Conservation (phyloP, 768 basidiomycete genomes). For the Tylopilus sp. region DNA sequence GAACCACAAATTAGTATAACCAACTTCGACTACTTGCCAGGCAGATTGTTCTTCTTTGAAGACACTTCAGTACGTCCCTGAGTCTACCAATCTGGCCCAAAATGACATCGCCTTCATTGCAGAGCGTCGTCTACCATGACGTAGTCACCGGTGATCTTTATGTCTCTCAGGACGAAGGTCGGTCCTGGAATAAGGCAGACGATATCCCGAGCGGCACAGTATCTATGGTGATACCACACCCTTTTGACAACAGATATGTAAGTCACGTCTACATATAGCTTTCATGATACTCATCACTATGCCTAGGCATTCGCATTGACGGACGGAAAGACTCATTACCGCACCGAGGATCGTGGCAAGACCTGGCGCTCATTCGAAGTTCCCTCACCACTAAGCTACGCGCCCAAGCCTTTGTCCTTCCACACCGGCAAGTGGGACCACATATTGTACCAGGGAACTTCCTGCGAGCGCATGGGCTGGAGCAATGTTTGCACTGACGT, state of each 20-base stretch:
- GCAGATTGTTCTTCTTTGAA: conserved; percentile 86
- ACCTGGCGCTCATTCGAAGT: conserved; percentile 83
- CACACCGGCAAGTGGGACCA: conserved; percentile 79
- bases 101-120: background rate
- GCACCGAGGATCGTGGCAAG: conserved; percentile 83
- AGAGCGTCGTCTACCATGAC: conserved; percentile 85
- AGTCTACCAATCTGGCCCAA: background rate
- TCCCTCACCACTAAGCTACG: conserved; percentile 44
- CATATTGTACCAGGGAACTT: conserved; percentile 76
- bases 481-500: conserved; percentile 64
- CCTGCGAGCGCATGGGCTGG: conserved; percentile 57
- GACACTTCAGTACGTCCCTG: conserved; percentile 74
- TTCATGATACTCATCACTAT: conserved; percentile 1
- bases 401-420: conserved; percentile 74
- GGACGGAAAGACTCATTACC: conserved; percentile 71
- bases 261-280: conserved; percentile 19
- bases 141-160: conserved; percentile 61
- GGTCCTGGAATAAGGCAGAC: conserved; percentile 50
- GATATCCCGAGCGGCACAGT: conserved; percentile 57
- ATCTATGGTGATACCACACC: conserved; percentile 79
- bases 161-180: conserved; percentile 87
- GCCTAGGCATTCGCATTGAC: conserved; percentile 85
- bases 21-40: conserved; percentile 70
- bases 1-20: conserved; percentile 47
- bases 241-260: conserved; percentile 76